phyloP scores from a whole-genome alignment of 495 filamentous ascomycete genomes.

The Friedmanniomyces simplex region DNA sequence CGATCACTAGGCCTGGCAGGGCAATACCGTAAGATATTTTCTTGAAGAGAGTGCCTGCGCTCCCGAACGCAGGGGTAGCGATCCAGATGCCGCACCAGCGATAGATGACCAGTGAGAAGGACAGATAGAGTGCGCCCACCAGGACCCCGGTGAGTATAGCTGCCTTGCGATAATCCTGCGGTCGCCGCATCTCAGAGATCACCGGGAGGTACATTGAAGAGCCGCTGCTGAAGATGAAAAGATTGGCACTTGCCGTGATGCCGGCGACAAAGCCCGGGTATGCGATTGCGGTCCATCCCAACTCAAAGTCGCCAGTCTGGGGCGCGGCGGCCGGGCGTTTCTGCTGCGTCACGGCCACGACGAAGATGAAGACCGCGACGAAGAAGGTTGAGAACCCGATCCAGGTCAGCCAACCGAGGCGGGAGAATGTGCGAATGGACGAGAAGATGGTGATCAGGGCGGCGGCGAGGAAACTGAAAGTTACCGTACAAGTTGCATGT shows the following conservation, averaged over 20 bases:
- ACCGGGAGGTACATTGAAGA: conserved; percentile 10
- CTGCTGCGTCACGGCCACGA: conserved; percentile 11
- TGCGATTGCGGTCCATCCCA: conserved; percentile 11
- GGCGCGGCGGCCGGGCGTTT: conserved; percentile 31
- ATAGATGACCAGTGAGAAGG: conserved; percentile 14
- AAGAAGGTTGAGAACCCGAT: conserved; percentile 32
- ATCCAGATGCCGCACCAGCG: conserved; percentile 16
- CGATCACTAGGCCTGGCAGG: conserved; percentile 12
- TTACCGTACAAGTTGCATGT: conserved; percentile 17
- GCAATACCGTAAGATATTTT: conserved; percentile 18
- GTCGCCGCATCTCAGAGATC: conserved; percentile 14
- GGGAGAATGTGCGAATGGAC: conserved; percentile 35
- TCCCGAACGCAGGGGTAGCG: conserved; percentile 14
- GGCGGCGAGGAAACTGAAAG: conserved; percentile 33
- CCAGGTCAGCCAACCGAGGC: conserved; percentile 36
- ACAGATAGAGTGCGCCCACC: conserved; percentile 23
- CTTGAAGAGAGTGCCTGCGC: conserved; percentile 16
- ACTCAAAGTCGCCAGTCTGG: conserved; percentile 18
- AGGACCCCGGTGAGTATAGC: conserved; percentile 27
- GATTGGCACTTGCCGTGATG: conserved; percentile 6
- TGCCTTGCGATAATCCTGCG: conserved; percentile 9
- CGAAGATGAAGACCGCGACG: conserved; percentile 22
- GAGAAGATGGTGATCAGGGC: conserved; percentile 28
- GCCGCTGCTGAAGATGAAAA: conserved; percentile 15
- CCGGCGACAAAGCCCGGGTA: conserved; percentile 17